These are phyloP conservation scores for Medicago ruthenica DNA, from an alignment of 306 rosid genomes.

Conservation along the genomic window DNA sequence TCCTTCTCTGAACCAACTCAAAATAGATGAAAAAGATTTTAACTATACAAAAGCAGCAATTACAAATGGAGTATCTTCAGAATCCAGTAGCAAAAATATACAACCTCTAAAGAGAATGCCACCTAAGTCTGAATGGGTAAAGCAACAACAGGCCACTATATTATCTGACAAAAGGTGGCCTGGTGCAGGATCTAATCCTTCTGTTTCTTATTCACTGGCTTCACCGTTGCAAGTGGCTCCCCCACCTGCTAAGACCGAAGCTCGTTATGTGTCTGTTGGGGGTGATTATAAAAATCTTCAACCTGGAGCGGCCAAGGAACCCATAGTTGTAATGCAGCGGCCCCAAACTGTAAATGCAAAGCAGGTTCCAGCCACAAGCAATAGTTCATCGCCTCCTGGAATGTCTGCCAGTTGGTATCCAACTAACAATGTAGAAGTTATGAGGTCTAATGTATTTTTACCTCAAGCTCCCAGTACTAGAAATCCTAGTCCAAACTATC, in stretches of 20 bases:
- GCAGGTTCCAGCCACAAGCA: slow-evolving; percentile 65
- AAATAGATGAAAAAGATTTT: slow-evolving; percentile 79
- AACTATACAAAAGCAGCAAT: slow-evolving; percentile 75
- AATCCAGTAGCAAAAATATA: slow-evolving; percentile 59
- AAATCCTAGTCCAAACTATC: slow-evolving; percentile 65
- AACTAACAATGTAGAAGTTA: slow-evolving; percentile 54
- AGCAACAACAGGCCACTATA: slow-evolving; percentile 60
- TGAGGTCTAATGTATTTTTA: slow-evolving; percentile 68
- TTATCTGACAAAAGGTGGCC: slow-evolving; percentile 80
- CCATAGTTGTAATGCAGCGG: slow-evolving; percentile 76
- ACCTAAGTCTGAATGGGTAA: slow-evolving; percentile 82
- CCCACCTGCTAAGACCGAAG: slow-evolving; percentile 68
- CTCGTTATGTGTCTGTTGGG: slow-evolving; percentile 64
- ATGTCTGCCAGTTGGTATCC: slow-evolving; percentile 73
- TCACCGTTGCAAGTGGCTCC: slow-evolving; percentile 67
- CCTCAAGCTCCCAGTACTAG: slow-evolving; percentile 64
- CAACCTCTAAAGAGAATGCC: slow-evolving; percentile 75
- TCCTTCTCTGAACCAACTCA: slow-evolving; percentile 59
- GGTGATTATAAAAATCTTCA: slow-evolving; percentile 71
- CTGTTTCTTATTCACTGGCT: slow-evolving; percentile 69
- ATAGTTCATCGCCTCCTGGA: slow-evolving; percentile 85
- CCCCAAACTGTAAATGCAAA: slow-evolving; percentile 72
- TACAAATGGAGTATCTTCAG: slow-evolving; percentile 61
- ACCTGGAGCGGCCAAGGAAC: slow-evolving; percentile 75
- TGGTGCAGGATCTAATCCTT: slow-evolving; percentile 60